Percentiles rank a stretch among this genome's conserved stretches.
Conservation (phyloP, 1,284 basidiomycete genomes). For the Phellopilus nigrolimitatus region DNA sequence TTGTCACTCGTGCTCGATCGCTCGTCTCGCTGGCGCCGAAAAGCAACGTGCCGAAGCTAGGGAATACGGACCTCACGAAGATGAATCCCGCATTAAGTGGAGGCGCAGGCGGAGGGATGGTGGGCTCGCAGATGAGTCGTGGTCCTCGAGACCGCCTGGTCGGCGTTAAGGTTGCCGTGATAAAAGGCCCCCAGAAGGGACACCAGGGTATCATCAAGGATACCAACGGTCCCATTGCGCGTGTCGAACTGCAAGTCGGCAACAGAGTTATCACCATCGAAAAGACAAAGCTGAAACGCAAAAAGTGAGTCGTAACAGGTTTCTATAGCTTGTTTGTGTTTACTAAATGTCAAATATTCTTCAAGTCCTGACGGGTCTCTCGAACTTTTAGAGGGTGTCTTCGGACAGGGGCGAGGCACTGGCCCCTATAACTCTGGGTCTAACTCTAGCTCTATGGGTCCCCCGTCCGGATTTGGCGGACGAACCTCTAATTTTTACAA, state of each 20-base stretch:
- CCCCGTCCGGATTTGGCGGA: conserved; percentile 25
- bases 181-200: conserved; percentile 90
- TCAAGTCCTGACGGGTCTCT: conserved; percentile 52
- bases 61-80: conserved; percentile 81
- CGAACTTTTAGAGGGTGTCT: conserved; percentile 36
- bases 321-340: neutral
- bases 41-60: conserved; percentile 59
- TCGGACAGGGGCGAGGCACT: conserved; percentile 16
- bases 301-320: conserved; percentile 55
- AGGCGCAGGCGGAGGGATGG: conserved; percentile 68
- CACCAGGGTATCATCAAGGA: conserved; percentile 94
- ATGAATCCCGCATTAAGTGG: conserved; percentile 84
- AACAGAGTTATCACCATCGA: conserved; percentile 89
- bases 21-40: conserved; percentile 85
- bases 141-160: conserved; percentile 81
- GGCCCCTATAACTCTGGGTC: too few species aligned
- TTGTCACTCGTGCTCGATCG: conserved; percentile 80
- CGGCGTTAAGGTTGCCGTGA: conserved; percentile 76
- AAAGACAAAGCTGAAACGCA: conserved; percentile 73
- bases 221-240: conserved; percentile 81
- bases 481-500: conserved; percentile 35
- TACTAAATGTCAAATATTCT: neutral
- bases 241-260: conserved; percentile 89
- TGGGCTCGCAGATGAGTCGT: conserved; percentile 70
- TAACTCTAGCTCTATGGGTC: conserved; percentile 29